Evolutionary conservation across 208 protist species (phyloP).

Genomic region (Acanthamoeba quina): DNA sequence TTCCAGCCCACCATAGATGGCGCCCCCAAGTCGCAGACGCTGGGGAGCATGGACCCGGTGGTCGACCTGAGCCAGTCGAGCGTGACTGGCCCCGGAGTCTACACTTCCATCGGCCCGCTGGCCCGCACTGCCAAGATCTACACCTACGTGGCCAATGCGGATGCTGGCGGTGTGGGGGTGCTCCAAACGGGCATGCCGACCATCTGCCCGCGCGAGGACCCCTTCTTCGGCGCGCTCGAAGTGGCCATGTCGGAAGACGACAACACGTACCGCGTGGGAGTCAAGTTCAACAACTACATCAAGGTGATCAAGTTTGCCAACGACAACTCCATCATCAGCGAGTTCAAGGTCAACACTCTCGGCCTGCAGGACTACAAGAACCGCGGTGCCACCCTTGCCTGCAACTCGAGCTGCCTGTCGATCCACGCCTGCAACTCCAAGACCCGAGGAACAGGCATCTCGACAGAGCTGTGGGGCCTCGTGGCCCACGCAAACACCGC

Average conservation of each 20-base stretch:
- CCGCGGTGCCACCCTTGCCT: background rate
- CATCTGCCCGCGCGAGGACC: background rate
- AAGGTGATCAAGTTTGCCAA: slow-evolving; percentile 29
- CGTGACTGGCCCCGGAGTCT: background rate
- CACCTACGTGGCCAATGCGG: background rate
- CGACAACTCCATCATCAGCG: background rate
- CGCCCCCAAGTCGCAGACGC: background rate
- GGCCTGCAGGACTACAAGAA: background rate
- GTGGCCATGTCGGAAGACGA: background rate
- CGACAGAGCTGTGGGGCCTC: background rate
- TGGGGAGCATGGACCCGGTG: background rate
- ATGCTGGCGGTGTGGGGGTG: background rate
- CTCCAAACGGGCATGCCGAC: slow-evolving; percentile 29
- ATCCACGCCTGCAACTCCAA: background rate
- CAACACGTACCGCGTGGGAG: background rate
- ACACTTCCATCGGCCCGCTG: background rate
- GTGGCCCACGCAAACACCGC: background rate
- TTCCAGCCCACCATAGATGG: slow-evolving; percentile 12
- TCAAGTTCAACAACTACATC: background rate
- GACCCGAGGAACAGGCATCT: background rate
- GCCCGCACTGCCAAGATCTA: slow-evolving; percentile 22
- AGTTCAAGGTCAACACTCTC: background rate
- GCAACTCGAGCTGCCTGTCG: background rate
- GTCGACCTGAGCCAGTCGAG: background rate
- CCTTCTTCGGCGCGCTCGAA: background rate